phyloP scores from a whole-genome alignment of 1,139 yeast genomes.

The Kodamaea arcana region DNA sequence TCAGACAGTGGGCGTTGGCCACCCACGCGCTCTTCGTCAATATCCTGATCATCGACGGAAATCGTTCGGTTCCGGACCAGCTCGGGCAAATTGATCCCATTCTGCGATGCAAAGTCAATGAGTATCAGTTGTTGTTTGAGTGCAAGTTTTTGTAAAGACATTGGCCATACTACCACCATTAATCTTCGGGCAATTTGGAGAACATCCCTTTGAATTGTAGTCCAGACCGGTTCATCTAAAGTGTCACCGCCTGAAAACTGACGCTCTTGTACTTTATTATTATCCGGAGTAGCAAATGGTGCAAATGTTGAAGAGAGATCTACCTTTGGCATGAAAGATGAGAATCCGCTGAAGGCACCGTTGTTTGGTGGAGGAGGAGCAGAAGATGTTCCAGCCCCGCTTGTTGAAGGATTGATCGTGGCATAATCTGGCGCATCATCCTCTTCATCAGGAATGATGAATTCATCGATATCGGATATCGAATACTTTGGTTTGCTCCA shows the following conservation, averaged over 20 bases:
- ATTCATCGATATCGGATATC: conserved; percentile 15
- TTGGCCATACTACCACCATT: conserved; percentile 71
- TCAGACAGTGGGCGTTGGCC: conserved; percentile 11
- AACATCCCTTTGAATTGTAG: conserved; percentile 66
- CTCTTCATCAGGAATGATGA: conserved; percentile 20
- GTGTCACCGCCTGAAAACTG: conserved; percentile 83
- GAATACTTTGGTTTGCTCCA: conserved; percentile 11
- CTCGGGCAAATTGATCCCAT: conserved; percentile 44
- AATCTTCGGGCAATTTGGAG: conserved; percentile 61
- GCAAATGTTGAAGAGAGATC: conserved; percentile 39
- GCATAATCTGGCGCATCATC: conserved; percentile 1
- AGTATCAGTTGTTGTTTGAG: conserved; percentile 41
- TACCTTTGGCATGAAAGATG: conserved; percentile 32
- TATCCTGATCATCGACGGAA: conserved; percentile 28
- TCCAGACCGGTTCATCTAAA: conserved; percentile 73
- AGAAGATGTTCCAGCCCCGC: neutral
- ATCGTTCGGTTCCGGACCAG: conserved; percentile 30
- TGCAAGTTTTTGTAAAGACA: conserved; percentile 43
- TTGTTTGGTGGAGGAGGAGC: neutral
- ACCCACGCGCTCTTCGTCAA: conserved; percentile 14
- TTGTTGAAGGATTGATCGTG: neutral
- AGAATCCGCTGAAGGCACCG: conserved; percentile 3
- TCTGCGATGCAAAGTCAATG: conserved; percentile 39
- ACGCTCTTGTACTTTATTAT: conserved; percentile 61
- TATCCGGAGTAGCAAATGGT: conserved; percentile 31